A percentile compares a stretch with the other conserved stretches of the same genome.
These are phyloP conservation scores for Aphanomyces invadans DNA, from an alignment of 352 stramenopile species.

Conservation along the genomic window DNA sequence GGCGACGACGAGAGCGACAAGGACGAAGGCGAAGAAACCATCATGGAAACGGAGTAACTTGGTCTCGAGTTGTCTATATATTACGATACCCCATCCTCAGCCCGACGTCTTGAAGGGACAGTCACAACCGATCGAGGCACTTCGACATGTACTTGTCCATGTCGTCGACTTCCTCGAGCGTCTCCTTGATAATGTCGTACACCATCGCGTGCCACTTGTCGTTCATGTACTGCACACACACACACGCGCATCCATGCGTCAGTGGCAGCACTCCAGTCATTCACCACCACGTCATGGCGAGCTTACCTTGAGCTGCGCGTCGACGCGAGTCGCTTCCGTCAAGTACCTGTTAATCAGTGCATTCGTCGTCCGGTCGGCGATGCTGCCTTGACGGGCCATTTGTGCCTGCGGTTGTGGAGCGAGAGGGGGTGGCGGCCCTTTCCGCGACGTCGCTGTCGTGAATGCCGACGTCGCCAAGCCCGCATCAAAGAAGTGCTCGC, in stretches of 20 bases:
- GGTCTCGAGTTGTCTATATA: too few relatives aligned
- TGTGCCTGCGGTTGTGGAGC: background rate
- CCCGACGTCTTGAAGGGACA: too few relatives aligned
- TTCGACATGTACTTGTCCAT: slow-evolving; percentile 56
- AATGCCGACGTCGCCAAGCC: slow-evolving; percentile 22
- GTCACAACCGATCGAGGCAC: slow-evolving; percentile 54
- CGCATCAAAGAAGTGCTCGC: slow-evolving; percentile 46
- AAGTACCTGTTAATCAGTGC: slow-evolving; percentile 10
- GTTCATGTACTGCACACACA: slow-evolving; percentile 39
- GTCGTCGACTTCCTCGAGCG: slow-evolving; percentile 55
- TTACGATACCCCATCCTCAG: too few relatives aligned
- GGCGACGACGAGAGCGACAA: slow-evolving; percentile 29
- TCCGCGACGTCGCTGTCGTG: background rate
- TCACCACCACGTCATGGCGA: too few relatives aligned
- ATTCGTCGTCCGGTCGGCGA: slow-evolving; percentile 37
- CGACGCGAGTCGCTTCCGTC: slow-evolving; percentile 32
- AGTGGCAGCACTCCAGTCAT: too few relatives aligned
- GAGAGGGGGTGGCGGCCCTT: background rate
- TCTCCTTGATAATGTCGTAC: slow-evolving; percentile 52
- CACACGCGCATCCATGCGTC: background rate
- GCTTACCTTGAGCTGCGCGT: slow-evolving; percentile 52
- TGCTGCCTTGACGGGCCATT: background rate
- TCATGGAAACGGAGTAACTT: slow-evolving; percentile 32
- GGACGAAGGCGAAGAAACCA: slow-evolving; percentile 25
- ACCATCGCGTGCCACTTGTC: slow-evolving; percentile 49